Conservation (phyloP, 495 filamentous ascomycete species). For the Entonaema liquescens region DNA sequence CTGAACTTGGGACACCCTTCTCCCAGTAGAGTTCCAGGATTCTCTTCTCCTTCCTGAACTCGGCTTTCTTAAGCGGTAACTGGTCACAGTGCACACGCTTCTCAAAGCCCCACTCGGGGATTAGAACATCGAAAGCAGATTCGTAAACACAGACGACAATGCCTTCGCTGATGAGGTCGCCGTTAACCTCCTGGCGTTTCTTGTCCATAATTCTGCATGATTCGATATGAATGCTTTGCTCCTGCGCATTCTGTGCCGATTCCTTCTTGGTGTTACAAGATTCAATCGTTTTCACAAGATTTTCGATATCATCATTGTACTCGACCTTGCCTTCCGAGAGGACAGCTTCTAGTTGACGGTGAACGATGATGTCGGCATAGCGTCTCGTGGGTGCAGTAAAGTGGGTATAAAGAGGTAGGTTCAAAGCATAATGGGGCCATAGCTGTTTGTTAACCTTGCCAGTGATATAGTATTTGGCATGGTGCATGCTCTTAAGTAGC, state of each 20-base stretch:
- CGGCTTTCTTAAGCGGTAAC: constrained; percentile 96
- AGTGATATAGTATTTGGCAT: constrained; percentile 92
- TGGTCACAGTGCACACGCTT: constrained; percentile 99
- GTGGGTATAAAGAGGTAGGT: constrained; percentile 94
- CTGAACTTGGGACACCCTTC: constrained; percentile 96
- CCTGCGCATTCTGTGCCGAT: constrained; percentile 94
- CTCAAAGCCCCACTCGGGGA: constrained; percentile 98
- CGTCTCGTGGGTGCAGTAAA: constrained; percentile 96
- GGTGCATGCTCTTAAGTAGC: constrained; percentile 90
- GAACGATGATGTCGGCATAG: constrained; percentile 93
- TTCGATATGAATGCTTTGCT: constrained; percentile 98
- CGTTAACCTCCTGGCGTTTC: constrained; percentile 81
- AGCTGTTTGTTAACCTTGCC: constrained; percentile 75
- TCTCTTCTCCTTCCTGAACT: constrained; percentile 94
- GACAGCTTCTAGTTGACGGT: constrained; percentile 90
- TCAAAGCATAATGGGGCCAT: constrained; percentile 88
- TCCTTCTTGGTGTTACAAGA: constrained; percentile 99
- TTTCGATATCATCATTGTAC: constrained; percentile 89
- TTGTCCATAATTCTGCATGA: constrained; percentile 94
- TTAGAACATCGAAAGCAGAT: constrained; percentile 97
- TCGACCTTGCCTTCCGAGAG: constrained; percentile 84
- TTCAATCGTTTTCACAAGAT: constrained; percentile 89
- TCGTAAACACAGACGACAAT: constrained; percentile 98
- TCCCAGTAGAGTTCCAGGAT: constrained; percentile 98
- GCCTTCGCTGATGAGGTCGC: constrained; percentile 95